phyloP scores from a whole-genome alignment of 306 rosid genomes.

The Astragalus membranaceus region DNA sequence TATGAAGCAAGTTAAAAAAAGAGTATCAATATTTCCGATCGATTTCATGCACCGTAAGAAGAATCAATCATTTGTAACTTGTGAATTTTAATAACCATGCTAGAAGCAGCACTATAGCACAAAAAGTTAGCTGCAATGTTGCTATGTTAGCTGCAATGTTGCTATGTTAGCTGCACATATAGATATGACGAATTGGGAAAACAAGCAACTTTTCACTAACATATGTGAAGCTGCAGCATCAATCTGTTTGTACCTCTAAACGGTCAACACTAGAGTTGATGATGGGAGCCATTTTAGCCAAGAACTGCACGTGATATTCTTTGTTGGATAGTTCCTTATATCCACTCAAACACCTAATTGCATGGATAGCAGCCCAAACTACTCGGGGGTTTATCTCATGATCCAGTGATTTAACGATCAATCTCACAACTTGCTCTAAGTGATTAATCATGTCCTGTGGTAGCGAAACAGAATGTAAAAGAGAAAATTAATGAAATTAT shows the following conservation, averaged over 20 bases:
- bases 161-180: too few species aligned
- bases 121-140: background rate
- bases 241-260: slow-evolving; percentile 12
- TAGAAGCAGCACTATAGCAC: background rate
- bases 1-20: background rate
- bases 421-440: background rate
- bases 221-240: background rate
- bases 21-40: background rate
- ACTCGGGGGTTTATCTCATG: slow-evolving; percentile 9
- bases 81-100: background rate
- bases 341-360: background rate
- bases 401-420: background rate
- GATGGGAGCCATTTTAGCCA: background rate
- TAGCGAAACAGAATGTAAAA: background rate
- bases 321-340: background rate
- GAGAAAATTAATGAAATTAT: background rate
- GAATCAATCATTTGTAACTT: background rate
- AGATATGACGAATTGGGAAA: background rate
- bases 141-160: too few species aligned
- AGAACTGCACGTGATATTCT: background rate
- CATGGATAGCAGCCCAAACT: slow-evolving; percentile 14
- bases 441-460: background rate
- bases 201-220: background rate
- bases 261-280: background rate
- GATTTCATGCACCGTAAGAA: background rate